Evolutionary conservation across 805 yeast genomes (phyloP), one percentile per base, ranked within the genome.

Genomic region (Sungouiella thailandica): DNA sequence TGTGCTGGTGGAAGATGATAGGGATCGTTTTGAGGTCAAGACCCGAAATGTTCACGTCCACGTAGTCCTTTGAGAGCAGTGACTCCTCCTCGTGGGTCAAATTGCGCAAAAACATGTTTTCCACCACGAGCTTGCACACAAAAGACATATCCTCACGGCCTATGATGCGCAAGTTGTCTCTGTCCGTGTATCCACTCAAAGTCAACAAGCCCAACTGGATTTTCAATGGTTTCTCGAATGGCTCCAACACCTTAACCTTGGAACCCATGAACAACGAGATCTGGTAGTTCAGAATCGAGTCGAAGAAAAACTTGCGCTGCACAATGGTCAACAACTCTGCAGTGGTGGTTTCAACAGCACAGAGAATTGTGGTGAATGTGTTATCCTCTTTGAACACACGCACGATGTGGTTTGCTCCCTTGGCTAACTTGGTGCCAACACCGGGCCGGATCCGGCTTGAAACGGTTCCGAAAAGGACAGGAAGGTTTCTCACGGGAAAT

Each of bases 131-230:
- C 44, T 86, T 83, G 60, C 88, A 85, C 27, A 89, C 66, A 49
- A 79, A 86, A 31, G 88, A 79, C 41, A 88, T 58, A 57, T 89
- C 97, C 36, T 83, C 88, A 40, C 94, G 70, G 20, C 95, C 96
- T 39, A 88, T 70, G 32, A 78, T 83, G 42, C 78, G 80, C 32
- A 87, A 61, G 33, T 80, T 78, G 52, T 89, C 96, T n/a, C 74
- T 68, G 30, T 80, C 83, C 3, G 74, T 71, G 50, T 83, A 89
- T 4, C 97, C 97, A 50, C 85, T 80, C 25, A 85, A 61, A 37
- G 80, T 62, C 18, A 89, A 57, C 31, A 88, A 58, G 29, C 83
- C 81, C 47, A 81, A 71, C 56, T 88, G 96, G 36, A 85, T 78
- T 37, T 77, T 71, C 25, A 89, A 68, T 0, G 96, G 96, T 40